Evolutionary conservation across 192 early-diverging fungal species (phyloP).

Genomic region (Podila horticola): DNA sequence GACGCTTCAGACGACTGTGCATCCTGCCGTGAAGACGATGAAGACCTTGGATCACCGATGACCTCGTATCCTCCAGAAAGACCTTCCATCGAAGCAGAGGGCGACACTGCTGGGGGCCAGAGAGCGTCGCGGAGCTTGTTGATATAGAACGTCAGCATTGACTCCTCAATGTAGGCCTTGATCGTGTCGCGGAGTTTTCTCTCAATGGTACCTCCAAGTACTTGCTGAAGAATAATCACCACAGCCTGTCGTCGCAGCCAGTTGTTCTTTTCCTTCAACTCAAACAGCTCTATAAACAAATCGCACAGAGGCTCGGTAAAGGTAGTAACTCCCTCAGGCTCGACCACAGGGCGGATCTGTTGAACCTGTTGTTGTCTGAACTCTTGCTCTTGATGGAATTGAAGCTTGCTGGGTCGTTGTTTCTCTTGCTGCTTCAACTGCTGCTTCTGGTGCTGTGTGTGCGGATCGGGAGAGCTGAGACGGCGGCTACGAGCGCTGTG

Average conservation of each 20-base stretch:
- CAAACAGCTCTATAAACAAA: slow-evolving; percentile 92
- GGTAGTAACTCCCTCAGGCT: slow-evolving; percentile 51
- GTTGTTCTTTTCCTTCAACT: slow-evolving; percentile 87
- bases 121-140: slow-evolving; percentile 52
- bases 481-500: slow-evolving; percentile 19
- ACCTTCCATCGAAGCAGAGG: neutral
- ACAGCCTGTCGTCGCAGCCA: slow-evolving; percentile 91
- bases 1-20: neutral
- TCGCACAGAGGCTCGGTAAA: slow-evolving; percentile 83
- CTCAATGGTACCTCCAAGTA: slow-evolving; percentile 90
- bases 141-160: slow-evolving; percentile 57
- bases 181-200: slow-evolving; percentile 62
- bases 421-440: slow-evolving; percentile 27
- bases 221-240: slow-evolving; percentile 84
- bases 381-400: slow-evolving; percentile 4
- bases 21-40: neutral
- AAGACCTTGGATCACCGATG: neutral
- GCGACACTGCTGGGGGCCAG: slow-evolving; percentile 57
- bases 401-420: slow-evolving; percentile 8
- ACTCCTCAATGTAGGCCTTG: slow-evolving; percentile 48
- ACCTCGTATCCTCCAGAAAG: slow-evolving; percentile 22
- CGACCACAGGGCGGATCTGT: slow-evolving; percentile 16
- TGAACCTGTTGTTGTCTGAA: slow-evolving; percentile 17
- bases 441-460: slow-evolving; percentile 35
- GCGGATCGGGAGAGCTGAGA: slow-evolving; percentile 38